Evolutionary conservation across 148 eudicot genomes (phyloP).

Genomic region (Vaccinium myrtillus): DNA sequence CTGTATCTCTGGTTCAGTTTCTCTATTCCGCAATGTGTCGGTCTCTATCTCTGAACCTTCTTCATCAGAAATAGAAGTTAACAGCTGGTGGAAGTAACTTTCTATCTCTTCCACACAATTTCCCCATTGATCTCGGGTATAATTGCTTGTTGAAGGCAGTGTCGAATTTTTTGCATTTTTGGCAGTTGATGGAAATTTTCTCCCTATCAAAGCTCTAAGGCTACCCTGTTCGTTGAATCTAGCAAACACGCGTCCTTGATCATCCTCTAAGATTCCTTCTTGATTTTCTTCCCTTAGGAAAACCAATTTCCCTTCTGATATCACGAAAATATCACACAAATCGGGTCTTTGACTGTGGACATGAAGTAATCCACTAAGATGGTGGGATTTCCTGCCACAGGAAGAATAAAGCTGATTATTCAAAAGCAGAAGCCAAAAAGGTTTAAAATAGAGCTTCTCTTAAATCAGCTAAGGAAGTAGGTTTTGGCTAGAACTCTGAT

Average conservation of each 20-base stretch:
- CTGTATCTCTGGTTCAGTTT: conserved; percentile 17
- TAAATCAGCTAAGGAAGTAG: not conserved
- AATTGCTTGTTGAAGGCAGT: conserved; percentile 24
- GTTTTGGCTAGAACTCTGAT: not conserved
- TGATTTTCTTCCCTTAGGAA: conserved; percentile 49
- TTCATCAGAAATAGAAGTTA: conserved; percentile 31
- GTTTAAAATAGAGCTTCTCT: not conserved
- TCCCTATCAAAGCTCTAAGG: conserved; percentile 52
- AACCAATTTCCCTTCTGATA: conserved; percentile 57
- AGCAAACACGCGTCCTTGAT: conserved; percentile 45
- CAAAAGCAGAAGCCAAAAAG: not conserved
- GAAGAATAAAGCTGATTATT: not conserved
- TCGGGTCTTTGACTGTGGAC: conserved; percentile 59
- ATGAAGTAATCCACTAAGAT: conserved; percentile 44
- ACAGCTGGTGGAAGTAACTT: conserved; percentile 52
- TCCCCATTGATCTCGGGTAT: conserved; percentile 46
- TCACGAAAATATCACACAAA: conserved; percentile 51
- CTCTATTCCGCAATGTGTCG: conserved; percentile 13
- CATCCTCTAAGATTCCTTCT: conserved; percentile 52
- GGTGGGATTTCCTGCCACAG: conserved; percentile 48
- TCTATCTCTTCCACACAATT: conserved; percentile 52
- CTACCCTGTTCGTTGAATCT: conserved; percentile 37
- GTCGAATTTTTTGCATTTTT: conserved; percentile 23
- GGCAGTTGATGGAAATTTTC: conserved; percentile 11
- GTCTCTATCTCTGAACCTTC: conserved; percentile 27